These are phyloP conservation scores for Aspergillus versicolor DNA, from an alignment of 2,329 filamentous ascomycete species.

Conservation along the genomic window DNA sequence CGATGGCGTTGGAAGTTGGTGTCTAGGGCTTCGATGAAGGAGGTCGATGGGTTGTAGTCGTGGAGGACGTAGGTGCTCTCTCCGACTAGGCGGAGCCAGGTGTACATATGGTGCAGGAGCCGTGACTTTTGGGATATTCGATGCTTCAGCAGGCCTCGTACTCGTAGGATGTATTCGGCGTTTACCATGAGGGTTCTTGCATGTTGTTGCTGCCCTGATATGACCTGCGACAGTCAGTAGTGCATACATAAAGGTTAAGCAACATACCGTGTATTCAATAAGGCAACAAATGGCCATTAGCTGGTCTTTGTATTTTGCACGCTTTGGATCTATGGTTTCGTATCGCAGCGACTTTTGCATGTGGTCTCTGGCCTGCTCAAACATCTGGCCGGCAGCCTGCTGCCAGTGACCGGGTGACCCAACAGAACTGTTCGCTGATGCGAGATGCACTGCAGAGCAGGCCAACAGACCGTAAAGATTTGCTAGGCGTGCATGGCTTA, in stretches of 20 bases:
- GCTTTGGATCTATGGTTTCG: constrained; percentile 29
- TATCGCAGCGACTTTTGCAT: constrained; percentile 31
- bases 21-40: constrained; percentile 23
- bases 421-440: constrained; percentile 7
- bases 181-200: constrained; percentile 39
- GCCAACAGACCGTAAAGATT: constrained; percentile 33
- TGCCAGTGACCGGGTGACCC: constrained; percentile 25
- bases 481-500: constrained; percentile 33
- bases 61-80: constrained; percentile 37
- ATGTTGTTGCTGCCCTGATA: constrained; percentile 31
- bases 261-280: constrained; percentile 32
- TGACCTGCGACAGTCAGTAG: constrained; percentile 16
- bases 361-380: constrained; percentile 30
- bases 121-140: constrained; percentile 38
- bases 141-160: constrained; percentile 36
- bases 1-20: not conserved
- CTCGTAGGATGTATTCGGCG: constrained; percentile 38
- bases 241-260: not conserved
- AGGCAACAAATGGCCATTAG: constrained; percentile 37
- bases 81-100: constrained; percentile 38
- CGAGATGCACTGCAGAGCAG: constrained; percentile 28
- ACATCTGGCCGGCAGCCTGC: constrained; percentile 23
- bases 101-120: constrained; percentile 42
- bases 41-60: constrained; percentile 24
- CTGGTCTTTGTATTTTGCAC: constrained; percentile 42